A percentile compares a stretch with the other conserved stretches of the same genome.
Evolutionary conservation across 1,284 basidiomycete genomes (phyloP).

Genomic region (Tetrapyrgos nigripes): DNA sequence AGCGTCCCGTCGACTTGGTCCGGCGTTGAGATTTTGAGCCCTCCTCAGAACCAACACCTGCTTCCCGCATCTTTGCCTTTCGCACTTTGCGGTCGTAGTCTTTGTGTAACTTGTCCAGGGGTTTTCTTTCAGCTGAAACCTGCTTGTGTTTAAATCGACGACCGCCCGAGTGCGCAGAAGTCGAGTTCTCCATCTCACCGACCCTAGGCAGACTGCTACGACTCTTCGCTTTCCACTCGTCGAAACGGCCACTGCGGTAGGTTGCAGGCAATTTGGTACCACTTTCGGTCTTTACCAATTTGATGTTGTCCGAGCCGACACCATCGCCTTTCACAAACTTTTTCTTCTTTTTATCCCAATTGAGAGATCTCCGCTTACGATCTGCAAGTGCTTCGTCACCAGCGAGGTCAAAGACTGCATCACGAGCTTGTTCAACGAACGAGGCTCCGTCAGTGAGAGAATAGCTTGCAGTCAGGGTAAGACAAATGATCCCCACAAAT

Average conservation of each 20-base stretch:
- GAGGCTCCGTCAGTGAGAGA: slow-evolving; percentile 85
- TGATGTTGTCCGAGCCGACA: slow-evolving; percentile 91
- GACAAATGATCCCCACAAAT: slow-evolving; percentile 5
- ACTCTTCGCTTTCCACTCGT: slow-evolving; percentile 91
- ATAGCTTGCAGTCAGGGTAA: slow-evolving; percentile 59
- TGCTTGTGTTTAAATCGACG: slow-evolving; percentile 75
- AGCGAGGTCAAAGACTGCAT: slow-evolving; percentile 84
- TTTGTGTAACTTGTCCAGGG: slow-evolving; percentile 70
- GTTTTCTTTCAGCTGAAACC: slow-evolving; percentile 62
- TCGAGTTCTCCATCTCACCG: slow-evolving; percentile 77
- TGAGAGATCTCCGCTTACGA: slow-evolving; percentile 72
- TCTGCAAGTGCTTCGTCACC: slow-evolving; percentile 79
- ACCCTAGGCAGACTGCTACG: slow-evolving; percentile 77
- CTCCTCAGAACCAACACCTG: slow-evolving; percentile 20
- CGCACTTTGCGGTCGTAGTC: slow-evolving; percentile 78
- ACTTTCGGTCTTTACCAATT: slow-evolving; percentile 93
- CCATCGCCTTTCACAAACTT: slow-evolving; percentile 91
- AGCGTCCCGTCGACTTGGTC: slow-evolving; percentile 47
- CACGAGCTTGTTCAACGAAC: slow-evolving; percentile 86
- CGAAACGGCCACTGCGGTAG: slow-evolving; percentile 93
- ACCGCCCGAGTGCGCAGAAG: slow-evolving; percentile 44
- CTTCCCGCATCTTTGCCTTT: slow-evolving; percentile 60
- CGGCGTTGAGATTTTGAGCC: slow-evolving; percentile 36
- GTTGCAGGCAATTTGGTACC: slow-evolving; percentile 92
- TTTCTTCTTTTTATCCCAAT: slow-evolving; percentile 98